phyloP scores from a whole-genome alignment of 805 yeast species.

The Kluyveromyces aestuarii region DNA sequence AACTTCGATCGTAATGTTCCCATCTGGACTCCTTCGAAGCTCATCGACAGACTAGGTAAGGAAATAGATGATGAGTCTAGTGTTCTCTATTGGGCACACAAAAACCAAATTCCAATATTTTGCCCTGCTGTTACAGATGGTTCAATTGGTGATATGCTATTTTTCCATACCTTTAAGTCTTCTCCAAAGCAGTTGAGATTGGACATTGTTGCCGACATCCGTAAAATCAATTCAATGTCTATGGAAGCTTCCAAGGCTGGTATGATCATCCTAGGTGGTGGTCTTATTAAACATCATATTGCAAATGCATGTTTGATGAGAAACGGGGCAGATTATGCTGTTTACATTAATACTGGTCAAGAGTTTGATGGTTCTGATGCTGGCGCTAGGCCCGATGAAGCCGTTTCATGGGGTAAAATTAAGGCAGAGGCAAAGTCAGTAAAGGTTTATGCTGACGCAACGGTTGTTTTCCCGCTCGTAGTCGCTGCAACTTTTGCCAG shows the following conservation, averaged over 20 bases:
- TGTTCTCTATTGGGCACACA: slow-evolving; percentile 96
- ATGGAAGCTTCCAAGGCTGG: slow-evolving; percentile 95
- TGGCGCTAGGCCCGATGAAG: slow-evolving; percentile 99
- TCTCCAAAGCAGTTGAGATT: slow-evolving; percentile 83
- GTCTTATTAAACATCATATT: slow-evolving; percentile 91
- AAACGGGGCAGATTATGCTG: slow-evolving; percentile 98
- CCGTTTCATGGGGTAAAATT: slow-evolving; percentile 98
- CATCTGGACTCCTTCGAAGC: slow-evolving; percentile 88
- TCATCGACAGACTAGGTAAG: slow-evolving; percentile 88
- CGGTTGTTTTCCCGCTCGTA: slow-evolving; percentile 88
- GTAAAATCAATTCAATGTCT: slow-evolving; percentile 84
- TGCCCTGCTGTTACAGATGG: slow-evolving; percentile 99
- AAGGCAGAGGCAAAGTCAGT: slow-evolving; percentile 87
- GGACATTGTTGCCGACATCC: slow-evolving; percentile 90
- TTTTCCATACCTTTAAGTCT: slow-evolving; percentile 94
- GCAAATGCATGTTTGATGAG: slow-evolving; percentile 98
- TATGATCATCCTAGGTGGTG: slow-evolving; percentile 95
- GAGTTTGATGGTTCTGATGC: slow-evolving; percentile 99
- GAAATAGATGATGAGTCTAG: slow-evolving; percentile 92
- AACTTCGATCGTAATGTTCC: slow-evolving; percentile 34
- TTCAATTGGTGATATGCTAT: slow-evolving; percentile 96
- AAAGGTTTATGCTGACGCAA: slow-evolving; percentile 92
- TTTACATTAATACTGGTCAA: slow-evolving; percentile 94
- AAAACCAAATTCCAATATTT: slow-evolving; percentile 90
- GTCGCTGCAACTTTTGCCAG: slow-evolving; percentile 96